phyloP scores from a whole-genome alignment of 1,284 basidiomycete species.

The Macrocystidia cucumis region DNA sequence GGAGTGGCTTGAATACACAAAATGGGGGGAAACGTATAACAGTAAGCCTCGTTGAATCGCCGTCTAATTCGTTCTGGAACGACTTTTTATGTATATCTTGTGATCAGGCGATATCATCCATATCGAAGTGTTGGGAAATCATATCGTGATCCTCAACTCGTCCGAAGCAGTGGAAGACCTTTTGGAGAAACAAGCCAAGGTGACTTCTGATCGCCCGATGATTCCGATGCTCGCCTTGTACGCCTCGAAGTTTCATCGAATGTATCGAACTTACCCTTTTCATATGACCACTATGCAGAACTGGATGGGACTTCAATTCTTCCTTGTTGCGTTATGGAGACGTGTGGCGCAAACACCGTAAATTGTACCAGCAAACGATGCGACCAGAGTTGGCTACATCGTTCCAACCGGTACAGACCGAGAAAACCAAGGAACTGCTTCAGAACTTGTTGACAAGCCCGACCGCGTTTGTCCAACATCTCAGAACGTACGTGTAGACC shows the following conservation, averaged over 20 bases:
- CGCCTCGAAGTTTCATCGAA: slow-evolving; percentile 4
- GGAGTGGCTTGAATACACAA: slow-evolving; percentile 12
- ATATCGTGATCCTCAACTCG: slow-evolving; percentile 24
- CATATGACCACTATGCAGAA: slow-evolving; percentile 2
- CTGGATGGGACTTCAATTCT: slow-evolving; percentile 17
- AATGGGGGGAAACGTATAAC: slow-evolving; percentile 13
- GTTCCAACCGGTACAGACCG: not conserved
- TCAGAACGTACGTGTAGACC: not conserved
- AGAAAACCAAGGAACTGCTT: not conserved
- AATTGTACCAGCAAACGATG: not conserved
- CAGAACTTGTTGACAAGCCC: not conserved
- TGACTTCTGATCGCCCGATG: slow-evolving; percentile 24
- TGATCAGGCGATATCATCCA: slow-evolving; percentile 17
- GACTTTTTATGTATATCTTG: not conserved
- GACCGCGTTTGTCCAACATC: not conserved
- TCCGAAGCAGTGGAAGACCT: slow-evolving; percentile 21
- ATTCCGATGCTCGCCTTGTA: slow-evolving; percentile 17
- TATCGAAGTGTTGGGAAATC: slow-evolving; percentile 15
- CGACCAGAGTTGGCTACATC: not conserved
- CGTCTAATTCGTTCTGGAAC: slow-evolving; percentile 1
- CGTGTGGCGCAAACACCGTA: not conserved
- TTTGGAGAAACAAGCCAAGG: slow-evolving; percentile 21
- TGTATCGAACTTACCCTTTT: not conserved
- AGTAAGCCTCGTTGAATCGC: slow-evolving; percentile 2
- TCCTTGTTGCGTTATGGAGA: slow-evolving; percentile 11